Evolutionary conservation across 2,329 filamentous ascomycete species (phyloP).

Genomic region (Colletotrichum sp.): DNA sequence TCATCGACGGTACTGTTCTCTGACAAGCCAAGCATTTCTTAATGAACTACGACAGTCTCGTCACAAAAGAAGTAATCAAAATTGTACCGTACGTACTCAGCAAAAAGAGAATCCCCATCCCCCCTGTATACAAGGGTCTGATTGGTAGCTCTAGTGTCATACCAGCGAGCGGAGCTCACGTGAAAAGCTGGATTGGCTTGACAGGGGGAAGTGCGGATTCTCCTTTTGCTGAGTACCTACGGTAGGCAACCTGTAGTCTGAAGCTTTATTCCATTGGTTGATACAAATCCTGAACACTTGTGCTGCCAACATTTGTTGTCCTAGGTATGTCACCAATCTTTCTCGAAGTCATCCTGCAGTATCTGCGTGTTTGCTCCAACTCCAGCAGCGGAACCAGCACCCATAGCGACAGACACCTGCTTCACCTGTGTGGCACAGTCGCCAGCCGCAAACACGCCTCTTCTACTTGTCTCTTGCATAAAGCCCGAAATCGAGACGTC

Average conservation of each 20-base stretch:
- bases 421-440: neutral
- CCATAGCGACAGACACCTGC: neutral
- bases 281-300: fast-evolving
- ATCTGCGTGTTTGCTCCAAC: neutral
- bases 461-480: neutral
- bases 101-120: no score
- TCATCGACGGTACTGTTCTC: fast-evolving
- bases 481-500: neutral
- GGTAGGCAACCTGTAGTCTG: fast-evolving
- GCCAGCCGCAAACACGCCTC: neutral
- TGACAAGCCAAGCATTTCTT: neutral
- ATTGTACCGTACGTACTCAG: neutral
- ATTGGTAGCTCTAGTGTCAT: no score
- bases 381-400: neutral
- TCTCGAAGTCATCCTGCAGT: neutral
- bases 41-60: neutral
- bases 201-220: no score
- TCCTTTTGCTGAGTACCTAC: no score
- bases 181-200: no score
- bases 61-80: neutral
- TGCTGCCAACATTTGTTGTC: fast-evolving
- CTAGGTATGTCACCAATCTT: neutral
- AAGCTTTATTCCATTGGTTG: fast-evolving
- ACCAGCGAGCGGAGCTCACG: no score
- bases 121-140: no score